These are phyloP conservation scores for Coprinellus aureogranulatus DNA, from an alignment of 768 basidiomycete species.

Conservation along the genomic window DNA sequence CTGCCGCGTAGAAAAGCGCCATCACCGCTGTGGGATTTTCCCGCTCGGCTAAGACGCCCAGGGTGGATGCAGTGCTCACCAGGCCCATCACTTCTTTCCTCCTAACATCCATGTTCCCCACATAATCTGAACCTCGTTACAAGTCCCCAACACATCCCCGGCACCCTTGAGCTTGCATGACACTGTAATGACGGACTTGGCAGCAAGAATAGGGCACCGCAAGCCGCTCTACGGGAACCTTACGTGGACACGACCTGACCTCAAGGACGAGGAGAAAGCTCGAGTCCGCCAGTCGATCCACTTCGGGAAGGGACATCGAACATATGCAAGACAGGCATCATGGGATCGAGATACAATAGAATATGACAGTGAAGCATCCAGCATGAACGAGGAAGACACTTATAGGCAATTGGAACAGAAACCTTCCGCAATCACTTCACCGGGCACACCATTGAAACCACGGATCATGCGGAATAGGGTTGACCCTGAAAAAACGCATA, in stretches of 20 bases:
- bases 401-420: not conserved
- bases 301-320: conserved; percentile 1
- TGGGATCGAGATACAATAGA: not conserved
- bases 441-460: not conserved
- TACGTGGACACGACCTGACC: not conserved
- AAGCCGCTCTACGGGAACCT: not conserved
- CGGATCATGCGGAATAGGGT: not conserved
- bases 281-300: not conserved
- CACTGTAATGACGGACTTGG: not conserved
- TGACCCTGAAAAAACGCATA: not conserved
- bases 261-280: not conserved
- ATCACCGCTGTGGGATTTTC: conserved; percentile 2
- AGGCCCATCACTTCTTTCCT: not conserved
- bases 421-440: not conserved
- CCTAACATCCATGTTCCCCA: not conserved
- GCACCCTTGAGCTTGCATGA: not conserved
- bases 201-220: not conserved
- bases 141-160: not conserved
- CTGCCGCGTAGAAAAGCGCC: no score
- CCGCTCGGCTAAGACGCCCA: no score
- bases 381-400: not conserved
- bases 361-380: not conserved
- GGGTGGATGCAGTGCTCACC: not conserved
- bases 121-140: not conserved
- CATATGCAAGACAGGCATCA: not conserved